Evolutionary conservation across 768 basidiomycete species (phyloP).

Genomic region (Psilocybe tampanensis): DNA sequence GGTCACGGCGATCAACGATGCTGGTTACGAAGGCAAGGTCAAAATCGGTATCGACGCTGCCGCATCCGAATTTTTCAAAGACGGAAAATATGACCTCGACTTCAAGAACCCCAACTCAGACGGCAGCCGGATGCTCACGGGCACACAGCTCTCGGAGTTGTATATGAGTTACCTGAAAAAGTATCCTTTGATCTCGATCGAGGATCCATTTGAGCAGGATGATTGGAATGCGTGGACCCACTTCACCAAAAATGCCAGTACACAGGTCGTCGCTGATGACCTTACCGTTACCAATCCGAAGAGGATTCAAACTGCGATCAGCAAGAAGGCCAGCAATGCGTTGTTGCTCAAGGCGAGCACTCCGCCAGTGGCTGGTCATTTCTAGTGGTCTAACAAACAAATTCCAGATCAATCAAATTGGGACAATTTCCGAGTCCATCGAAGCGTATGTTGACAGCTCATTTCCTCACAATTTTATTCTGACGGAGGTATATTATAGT

Average conservation of each 20-base stretch:
- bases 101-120: slow-evolving; percentile 12
- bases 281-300: slow-evolving; percentile 16
- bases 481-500: background rate
- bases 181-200: slow-evolving; percentile 13
- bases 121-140: background rate
- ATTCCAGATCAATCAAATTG: slow-evolving; percentile 12
- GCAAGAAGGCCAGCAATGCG: slow-evolving; percentile 13
- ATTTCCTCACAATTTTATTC: background rate
- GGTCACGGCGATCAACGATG: slow-evolving; percentile 9
- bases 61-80: slow-evolving; percentile 15
- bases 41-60: slow-evolving; percentile 11
- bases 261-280: slow-evolving; percentile 15
- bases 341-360: slow-evolving; percentile 5
- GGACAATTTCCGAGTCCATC: slow-evolving; percentile 13
- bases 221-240: slow-evolving; percentile 13
- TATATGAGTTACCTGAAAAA: slow-evolving; percentile 9
- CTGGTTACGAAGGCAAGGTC: slow-evolving; percentile 11
- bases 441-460: slow-evolving; percentile 3
- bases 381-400: background rate
- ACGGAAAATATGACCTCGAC: slow-evolving; percentile 16
- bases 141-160: slow-evolving; percentile 1
- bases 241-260: slow-evolving; percentile 9
- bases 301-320: slow-evolving; percentile 8
- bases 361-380: background rate
- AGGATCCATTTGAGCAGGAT: slow-evolving; percentile 14